These are phyloP conservation scores for Cryptococcus floricola DNA, from an alignment of 1,284 basidiomycete genomes.

Conservation along the genomic window DNA sequence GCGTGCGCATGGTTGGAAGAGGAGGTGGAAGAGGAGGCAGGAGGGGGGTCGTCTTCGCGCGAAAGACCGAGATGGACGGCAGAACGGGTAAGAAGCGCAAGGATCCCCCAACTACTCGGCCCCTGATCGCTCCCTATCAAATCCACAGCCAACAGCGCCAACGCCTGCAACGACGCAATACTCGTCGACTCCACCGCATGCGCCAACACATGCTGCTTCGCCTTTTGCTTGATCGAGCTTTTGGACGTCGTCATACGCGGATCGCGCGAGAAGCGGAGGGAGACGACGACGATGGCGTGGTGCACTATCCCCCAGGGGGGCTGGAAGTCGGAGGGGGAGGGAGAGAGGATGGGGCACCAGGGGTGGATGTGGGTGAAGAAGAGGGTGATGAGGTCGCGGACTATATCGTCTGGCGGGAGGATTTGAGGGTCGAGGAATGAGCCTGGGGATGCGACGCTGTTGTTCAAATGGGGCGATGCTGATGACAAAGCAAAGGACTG, in stretches of 20 bases:
- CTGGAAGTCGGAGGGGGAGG: slow-evolving; percentile 19
- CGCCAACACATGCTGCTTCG: slow-evolving; percentile 44
- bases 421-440: slow-evolving; percentile 41
- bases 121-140: slow-evolving; percentile 48
- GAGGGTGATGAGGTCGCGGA: slow-evolving; percentile 40
- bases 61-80: slow-evolving; percentile 46
- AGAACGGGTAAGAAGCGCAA: slow-evolving; percentile 46
- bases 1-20: too few species aligned
- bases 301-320: slow-evolving; percentile 46
- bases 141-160: slow-evolving; percentile 46
- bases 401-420: slow-evolving; percentile 47
- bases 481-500: slow-evolving; percentile 23
- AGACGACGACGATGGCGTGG: slow-evolving; percentile 48
- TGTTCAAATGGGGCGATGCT: slow-evolving; percentile 21
- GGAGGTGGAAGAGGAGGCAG: slow-evolving; percentile 18
- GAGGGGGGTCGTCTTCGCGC: slow-evolving; percentile 32
- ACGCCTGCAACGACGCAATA: slow-evolving; percentile 44
- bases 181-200: slow-evolving; percentile 47
- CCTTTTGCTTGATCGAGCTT: slow-evolving; percentile 32
- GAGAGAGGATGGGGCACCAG: slow-evolving; percentile 47
- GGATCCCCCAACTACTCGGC: slow-evolving; percentile 44
- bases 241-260: slow-evolving; percentile 29
- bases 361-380: slow-evolving; percentile 45
- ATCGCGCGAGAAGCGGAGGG: slow-evolving; percentile 41
- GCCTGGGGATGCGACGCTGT: slow-evolving; percentile 15